Conservation (phyloP, 371 early-diverging fungal genomes). For the Syncephalastrum contaminatum region DNA sequence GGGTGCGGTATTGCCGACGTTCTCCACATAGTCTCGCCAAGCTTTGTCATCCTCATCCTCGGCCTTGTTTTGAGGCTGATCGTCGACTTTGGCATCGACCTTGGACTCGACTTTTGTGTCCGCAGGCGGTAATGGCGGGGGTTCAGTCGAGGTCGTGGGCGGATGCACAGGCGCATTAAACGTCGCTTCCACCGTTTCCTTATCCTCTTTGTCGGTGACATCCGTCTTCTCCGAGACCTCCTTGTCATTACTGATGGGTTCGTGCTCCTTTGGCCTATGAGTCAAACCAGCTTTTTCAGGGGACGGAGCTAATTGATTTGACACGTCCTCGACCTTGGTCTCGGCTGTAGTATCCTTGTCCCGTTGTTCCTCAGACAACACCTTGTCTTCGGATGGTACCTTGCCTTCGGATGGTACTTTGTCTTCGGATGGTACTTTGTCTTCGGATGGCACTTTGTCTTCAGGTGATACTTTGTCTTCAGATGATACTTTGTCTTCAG, state of each 20-base stretch:
- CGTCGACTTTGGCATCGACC: not conserved
- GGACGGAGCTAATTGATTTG: too few species aligned
- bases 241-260: too few species aligned
- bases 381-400: constrained; percentile 9
- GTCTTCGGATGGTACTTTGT: not conserved
- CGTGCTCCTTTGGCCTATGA: too few species aligned
- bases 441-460: too few species aligned
- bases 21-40: constrained; percentile 12
- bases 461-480: not conserved
- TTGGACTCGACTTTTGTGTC: too few species aligned
- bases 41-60: constrained; percentile 9
- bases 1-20: not conserved
- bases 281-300: too few species aligned
- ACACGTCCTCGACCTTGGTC: too few species aligned
- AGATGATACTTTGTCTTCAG: constrained; percentile 4
- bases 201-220: not conserved
- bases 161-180: too few species aligned
- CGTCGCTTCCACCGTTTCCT: not conserved
- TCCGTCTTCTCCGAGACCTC: too few species aligned
- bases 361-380: constrained; percentile 2
- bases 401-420: constrained; percentile 1
- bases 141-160: not conserved
- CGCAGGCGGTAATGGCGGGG: not conserved
- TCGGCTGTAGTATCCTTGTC: constrained; percentile 1
- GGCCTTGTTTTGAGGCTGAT: not conserved